These are phyloP conservation scores for Boletus sp. DNA, from an alignment of 1,284 basidiomycete genomes.

Conservation along the genomic window DNA sequence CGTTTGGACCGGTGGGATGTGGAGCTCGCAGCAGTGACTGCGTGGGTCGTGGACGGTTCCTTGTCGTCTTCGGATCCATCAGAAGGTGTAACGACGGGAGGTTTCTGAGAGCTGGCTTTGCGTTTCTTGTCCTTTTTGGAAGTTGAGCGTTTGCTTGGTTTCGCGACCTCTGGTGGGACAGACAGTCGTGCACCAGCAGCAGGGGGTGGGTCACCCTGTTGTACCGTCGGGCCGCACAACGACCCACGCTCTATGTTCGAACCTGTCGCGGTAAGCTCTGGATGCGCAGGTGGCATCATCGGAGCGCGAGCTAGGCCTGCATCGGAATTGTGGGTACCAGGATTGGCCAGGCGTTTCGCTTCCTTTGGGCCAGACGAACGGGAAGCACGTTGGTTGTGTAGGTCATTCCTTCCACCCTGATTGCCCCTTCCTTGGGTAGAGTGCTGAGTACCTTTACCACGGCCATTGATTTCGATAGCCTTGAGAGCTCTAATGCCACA, in stretches of 20 bases:
- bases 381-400: not conserved
- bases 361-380: not conserved
- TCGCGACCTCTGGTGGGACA: not conserved
- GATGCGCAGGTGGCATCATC: not conserved
- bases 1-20: slow-evolving; percentile 15
- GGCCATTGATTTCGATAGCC: not conserved
- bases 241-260: not conserved
- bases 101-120: slow-evolving; percentile 24
- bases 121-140: slow-evolving; percentile 20
- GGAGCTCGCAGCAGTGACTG: not conserved
- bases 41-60: not conserved
- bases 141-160: not conserved
- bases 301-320: slow-evolving; percentile 13
- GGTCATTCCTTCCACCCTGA: not conserved
- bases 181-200: not conserved
- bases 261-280: not conserved
- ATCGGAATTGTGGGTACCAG: not conserved
- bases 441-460: not conserved
- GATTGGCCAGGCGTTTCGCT: not conserved
- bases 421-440: not conserved
- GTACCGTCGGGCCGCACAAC: not conserved
- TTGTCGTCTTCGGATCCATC: slow-evolving; percentile 24
- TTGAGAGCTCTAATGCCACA: slow-evolving; percentile 11
- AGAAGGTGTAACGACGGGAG: slow-evolving; percentile 16
- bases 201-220: not conserved